A percentile compares a stretch with the other conserved stretches of the same genome.
Evolutionary conservation across 441 rosid species (phyloP).

Genomic region (Aquilaria agallochum): DNA sequence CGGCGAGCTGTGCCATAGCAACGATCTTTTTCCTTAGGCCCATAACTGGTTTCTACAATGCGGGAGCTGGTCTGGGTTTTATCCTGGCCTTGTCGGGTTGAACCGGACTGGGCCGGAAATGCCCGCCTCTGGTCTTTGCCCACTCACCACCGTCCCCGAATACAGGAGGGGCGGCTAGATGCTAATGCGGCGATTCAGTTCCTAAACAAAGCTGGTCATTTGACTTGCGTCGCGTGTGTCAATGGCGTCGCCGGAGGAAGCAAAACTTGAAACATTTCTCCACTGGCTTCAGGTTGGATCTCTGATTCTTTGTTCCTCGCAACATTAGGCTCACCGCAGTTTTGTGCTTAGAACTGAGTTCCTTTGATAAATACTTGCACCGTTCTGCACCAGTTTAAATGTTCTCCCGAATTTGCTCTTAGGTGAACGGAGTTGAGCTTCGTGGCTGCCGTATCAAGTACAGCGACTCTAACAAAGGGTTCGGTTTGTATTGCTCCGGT

Average conservation of each 20-base stretch:
- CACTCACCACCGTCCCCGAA: no score
- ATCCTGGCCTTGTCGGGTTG: no score
- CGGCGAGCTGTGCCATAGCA: no score
- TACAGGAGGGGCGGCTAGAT: no score
- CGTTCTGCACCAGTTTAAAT: neutral
- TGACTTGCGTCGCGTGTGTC: neutral
- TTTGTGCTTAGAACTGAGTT: neutral
- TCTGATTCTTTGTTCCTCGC: neutral
- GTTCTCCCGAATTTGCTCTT: constrained; percentile 6
- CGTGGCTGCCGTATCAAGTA: constrained; percentile 67
- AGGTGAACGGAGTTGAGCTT: constrained; percentile 72
- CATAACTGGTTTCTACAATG: no score
- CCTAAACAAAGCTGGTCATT: no score
- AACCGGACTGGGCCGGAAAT: no score
- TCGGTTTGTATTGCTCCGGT: constrained; percentile 55
- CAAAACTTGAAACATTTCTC: constrained; percentile 50
- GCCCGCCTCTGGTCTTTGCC: no score
- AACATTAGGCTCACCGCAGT: neutral
- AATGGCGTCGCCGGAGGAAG: constrained; percentile 50
- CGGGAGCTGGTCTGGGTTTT: no score
- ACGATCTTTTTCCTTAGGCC: no score
- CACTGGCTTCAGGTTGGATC: constrained; percentile 66
- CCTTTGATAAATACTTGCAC: neutral
- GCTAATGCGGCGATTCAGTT: no score
- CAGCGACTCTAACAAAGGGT: constrained; percentile 61